These are phyloP conservation scores for Beta macrorhiza DNA, from an alignment of 179 eudicot species.

Conservation along the genomic window DNA sequence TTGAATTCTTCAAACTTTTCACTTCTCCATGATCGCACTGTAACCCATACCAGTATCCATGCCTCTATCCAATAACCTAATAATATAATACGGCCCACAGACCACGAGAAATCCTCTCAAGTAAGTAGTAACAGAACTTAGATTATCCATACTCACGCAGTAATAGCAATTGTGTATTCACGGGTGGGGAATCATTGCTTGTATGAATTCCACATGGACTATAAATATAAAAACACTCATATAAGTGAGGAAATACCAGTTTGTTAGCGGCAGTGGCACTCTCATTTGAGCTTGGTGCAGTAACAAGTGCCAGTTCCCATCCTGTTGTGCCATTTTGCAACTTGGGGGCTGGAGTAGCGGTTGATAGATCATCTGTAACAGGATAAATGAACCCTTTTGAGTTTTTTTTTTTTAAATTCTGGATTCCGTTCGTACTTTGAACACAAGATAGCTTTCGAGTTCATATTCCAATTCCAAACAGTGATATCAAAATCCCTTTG, in stretches of 20 bases:
- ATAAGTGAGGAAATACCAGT: conserved; percentile 52
- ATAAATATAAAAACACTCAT: background rate
- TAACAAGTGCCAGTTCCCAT: conserved; percentile 96
- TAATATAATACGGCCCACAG: background rate
- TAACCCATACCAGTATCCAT: background rate
- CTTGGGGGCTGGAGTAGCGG: conserved; percentile 41
- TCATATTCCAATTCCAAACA: background rate
- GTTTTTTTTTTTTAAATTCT: background rate
- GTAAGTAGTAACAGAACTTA: background rate
- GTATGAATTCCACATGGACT: background rate
- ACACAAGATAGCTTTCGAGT: background rate
- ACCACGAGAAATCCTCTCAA: no score
- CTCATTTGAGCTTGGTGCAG: conserved; percentile 86
- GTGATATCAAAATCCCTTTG: no score
- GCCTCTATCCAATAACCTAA: background rate
- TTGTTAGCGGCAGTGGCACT: conserved; percentile 54
- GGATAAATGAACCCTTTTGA: conserved; percentile 10
- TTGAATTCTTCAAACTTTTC: background rate
- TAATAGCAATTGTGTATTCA: background rate
- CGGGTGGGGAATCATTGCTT: background rate
- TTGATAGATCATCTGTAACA: conserved; percentile 47
- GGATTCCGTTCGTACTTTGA: background rate
- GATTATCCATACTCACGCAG: background rate
- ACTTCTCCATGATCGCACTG: background rate
- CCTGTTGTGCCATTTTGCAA: conserved; percentile 75